Evolutionary conservation across 768 basidiomycete species (phyloP).

Genomic region (Agrocybe praecox): DNA sequence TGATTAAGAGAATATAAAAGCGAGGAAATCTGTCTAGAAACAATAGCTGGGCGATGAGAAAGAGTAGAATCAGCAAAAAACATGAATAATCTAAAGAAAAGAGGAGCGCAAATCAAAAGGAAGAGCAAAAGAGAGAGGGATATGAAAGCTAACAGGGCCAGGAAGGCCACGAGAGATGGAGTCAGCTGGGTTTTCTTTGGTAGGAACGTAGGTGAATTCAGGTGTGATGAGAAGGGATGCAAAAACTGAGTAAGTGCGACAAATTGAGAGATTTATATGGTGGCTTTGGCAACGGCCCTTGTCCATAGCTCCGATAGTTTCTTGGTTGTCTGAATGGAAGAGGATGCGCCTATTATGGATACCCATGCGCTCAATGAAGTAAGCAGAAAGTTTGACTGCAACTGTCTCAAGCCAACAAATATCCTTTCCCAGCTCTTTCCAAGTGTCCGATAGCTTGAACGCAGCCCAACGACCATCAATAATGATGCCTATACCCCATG

Average conservation of each 20-base stretch:
- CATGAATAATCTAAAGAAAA: conserved; percentile 1
- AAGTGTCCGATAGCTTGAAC: conserved; percentile 17
- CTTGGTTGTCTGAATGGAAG: conserved; percentile 36
- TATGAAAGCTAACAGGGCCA: not conserved
- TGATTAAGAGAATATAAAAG: no score
- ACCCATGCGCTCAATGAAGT: not conserved
- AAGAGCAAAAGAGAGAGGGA: not conserved
- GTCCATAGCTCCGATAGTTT: conserved; percentile 29
- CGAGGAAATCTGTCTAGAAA: not conserved
- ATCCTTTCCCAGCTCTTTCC: conserved; percentile 15
- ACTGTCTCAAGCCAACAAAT: conserved; percentile 29
- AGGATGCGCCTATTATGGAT: conserved; percentile 18
- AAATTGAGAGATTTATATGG: conserved; percentile 15
- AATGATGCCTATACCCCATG: conserved; percentile 40
- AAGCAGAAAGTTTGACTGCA: conserved; percentile 26
- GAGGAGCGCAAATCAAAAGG: not conserved
- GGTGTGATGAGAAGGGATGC: not conserved
- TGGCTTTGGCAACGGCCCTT: conserved; percentile 18
- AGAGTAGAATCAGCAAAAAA: not conserved
- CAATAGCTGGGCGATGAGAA: not conserved
- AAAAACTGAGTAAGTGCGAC: not conserved
- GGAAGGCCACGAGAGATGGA: conserved; percentile 10
- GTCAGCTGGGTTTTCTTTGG: conserved; percentile 9
- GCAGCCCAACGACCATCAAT: conserved; percentile 29
- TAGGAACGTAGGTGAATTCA: conserved; percentile 8